Evolutionary conservation across 306 rosid species (phyloP), one percentile per base, ranked within the genome.

Genomic region (Gleditsia sinensis): DNA sequence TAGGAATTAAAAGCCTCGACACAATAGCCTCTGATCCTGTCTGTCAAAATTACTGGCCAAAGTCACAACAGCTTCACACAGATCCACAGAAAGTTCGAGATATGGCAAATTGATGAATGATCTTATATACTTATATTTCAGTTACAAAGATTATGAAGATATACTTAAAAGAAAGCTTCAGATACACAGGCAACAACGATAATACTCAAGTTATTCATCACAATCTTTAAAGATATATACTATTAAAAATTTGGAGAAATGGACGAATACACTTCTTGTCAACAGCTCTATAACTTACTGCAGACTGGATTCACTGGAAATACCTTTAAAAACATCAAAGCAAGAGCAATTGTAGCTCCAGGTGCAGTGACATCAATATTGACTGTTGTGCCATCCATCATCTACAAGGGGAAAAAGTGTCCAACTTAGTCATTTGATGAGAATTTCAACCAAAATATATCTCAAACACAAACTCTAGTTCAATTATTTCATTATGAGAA

Each of bases 361-460:
- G 98, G 94, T 55, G 97, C 97, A 4, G 98, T 94, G 84, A 92
- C 91, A 83, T 94, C 97, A 78, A 94, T 80, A 76, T 94, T 94
- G 70, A 90, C 88, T 6, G 86, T 82, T 71, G 93, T 82, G 56
- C 96, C 98, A 80, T 94, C 98, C 91, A 91, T 86, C 91, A 89
- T 89, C 98, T 94, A 82, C 66, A 80, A 55, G 57, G 80, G 40
- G 78, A 81, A 71, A 53, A 58, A 72, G 69, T 39, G 71, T 27
- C 63, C 37, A 56, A 20, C 30, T 53, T 79, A 84, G 67, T 84
- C 37, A 63, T 48, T 51, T 28, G 24, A 71, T 45, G 57, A 55
- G 59, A 54, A 49, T 36, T 34, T 42, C 49, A 34, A 27, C 33
- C 30, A 67, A 27, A 27, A 75, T 51, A 59, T 30, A 11, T 62